Conservation (phyloP, 2,329 filamentous ascomycete genomes). For the Bipolaris oryzae region DNA sequence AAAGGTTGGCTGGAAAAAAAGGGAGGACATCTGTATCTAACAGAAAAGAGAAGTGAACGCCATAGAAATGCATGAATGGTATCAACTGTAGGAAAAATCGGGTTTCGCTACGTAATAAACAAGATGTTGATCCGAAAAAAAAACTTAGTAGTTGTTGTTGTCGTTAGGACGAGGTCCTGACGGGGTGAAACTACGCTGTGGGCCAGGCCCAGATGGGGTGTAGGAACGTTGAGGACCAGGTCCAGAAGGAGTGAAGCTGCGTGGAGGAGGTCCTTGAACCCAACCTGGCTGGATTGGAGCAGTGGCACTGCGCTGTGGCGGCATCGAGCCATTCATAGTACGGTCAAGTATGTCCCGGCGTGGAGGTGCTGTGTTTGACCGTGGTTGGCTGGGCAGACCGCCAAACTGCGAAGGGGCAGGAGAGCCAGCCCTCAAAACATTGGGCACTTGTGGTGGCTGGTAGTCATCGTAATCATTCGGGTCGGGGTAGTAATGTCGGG, state of each 20-base stretch:
- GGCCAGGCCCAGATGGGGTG: constrained; percentile 20
- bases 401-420: constrained; percentile 30
- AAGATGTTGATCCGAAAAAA: neutral
- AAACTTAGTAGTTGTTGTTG: constrained; percentile 24
- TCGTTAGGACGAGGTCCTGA: constrained; percentile 29
- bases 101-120: neutral
- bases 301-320: constrained; percentile 41
- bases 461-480: constrained; percentile 31
- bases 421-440: constrained; percentile 36
- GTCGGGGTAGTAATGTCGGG: constrained; percentile 27
- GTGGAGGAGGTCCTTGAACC: constrained; percentile 25
- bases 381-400: constrained; percentile 29
- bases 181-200: constrained; percentile 18
- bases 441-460: constrained; percentile 33
- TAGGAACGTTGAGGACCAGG: constrained; percentile 10
- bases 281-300: constrained; percentile 41
- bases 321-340: constrained; percentile 28
- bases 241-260: constrained; percentile 25
- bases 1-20: constrained; percentile 1
- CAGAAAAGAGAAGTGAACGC: constrained; percentile 27
- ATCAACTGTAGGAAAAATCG: constrained; percentile 7
- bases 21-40: constrained; percentile 21
- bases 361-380: constrained; percentile 33
- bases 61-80: constrained; percentile 19
- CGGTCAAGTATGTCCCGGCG: constrained; percentile 44